phyloP scores from a whole-genome alignment of 73 alveolate genomes.

The Paramecium primaurelia region DNA sequence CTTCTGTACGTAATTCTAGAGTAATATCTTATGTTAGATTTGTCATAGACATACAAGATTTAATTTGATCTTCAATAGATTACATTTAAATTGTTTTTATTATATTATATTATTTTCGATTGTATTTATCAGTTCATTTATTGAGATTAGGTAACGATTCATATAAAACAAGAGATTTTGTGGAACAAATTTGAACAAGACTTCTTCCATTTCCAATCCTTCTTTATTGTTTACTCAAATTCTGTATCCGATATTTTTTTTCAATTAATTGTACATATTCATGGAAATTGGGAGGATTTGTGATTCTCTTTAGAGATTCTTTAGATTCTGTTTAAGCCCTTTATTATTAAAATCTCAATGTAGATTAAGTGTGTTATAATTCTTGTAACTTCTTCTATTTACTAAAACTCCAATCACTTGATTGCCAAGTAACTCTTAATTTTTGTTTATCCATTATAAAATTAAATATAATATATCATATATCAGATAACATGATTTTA shows the following conservation, averaged over 20 bases:
- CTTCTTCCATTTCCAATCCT: not conserved
- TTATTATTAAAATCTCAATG: not conserved
- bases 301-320: not conserved
- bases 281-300: not conserved
- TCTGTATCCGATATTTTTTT: not conserved
- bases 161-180: not conserved
- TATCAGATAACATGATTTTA: not conserved
- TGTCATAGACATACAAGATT: not conserved
- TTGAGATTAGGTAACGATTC: not conserved
- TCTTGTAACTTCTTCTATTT: not conserved
- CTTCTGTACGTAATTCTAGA: not conserved
- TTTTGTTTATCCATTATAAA: not conserved
- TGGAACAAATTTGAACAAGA: not conserved
- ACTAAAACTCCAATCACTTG: slow-evolving; percentile 21
- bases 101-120: not conserved
- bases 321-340: not conserved
- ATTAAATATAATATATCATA: not conserved
- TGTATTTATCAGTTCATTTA: not conserved
- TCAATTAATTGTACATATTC: not conserved
- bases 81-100: not conserved
- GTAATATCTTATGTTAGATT: not conserved
- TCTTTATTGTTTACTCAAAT: not conserved
- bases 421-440: not conserved
- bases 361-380: not conserved
- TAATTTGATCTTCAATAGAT: not conserved